Evolutionary conservation across 108 stramenopile genomes (phyloP).

Genomic region (Pseudonitzschia pungens): DNA sequence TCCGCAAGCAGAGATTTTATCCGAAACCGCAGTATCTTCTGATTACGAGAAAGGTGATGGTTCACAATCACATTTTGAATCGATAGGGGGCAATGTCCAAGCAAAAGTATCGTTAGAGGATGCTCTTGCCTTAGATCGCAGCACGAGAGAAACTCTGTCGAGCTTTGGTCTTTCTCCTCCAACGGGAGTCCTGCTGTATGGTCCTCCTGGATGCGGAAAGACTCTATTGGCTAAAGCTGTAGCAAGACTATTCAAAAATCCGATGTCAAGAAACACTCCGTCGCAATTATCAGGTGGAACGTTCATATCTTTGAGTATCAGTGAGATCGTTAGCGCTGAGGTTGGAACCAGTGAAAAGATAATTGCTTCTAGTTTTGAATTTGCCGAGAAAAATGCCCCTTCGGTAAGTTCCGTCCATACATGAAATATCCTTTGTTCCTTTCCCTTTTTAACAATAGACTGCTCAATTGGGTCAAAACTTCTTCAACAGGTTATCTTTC

Average conservation of each 20-base stretch:
- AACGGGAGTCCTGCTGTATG: slow-evolving; percentile 74
- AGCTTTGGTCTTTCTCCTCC: slow-evolving; percentile 66
- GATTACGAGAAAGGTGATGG: background rate
- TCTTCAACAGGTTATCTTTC: slow-evolving; percentile 48
- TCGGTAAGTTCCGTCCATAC: slow-evolving; percentile 38
- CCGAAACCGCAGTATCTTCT: background rate
- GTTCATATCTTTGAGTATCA: slow-evolving; percentile 73
- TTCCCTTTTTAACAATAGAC: background rate
- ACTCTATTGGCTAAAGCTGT: slow-evolving; percentile 80
- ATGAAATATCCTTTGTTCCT: background rate
- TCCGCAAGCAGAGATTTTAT: slow-evolving; percentile 24
- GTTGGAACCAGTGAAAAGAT: slow-evolving; percentile 84
- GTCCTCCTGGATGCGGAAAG: slow-evolving; percentile 85
- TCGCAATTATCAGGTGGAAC: slow-evolving; percentile 39
- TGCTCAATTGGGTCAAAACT: background rate
- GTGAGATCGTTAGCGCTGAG: slow-evolving; percentile 69
- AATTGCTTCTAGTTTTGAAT: slow-evolving; percentile 69
- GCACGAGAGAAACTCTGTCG: slow-evolving; percentile 41
- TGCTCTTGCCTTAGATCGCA: slow-evolving; percentile 65
- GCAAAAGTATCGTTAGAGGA: slow-evolving; percentile 78
- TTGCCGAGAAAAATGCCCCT: slow-evolving; percentile 69
- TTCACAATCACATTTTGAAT: slow-evolving; percentile 34
- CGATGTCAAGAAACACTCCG: slow-evolving; percentile 7
- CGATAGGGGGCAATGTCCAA: slow-evolving; percentile 73
- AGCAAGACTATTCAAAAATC: slow-evolving; percentile 42